Evolutionary conservation across 225 moss, liverwort and hornwort species (phyloP).

Genomic region (Anthoceros angustus): DNA sequence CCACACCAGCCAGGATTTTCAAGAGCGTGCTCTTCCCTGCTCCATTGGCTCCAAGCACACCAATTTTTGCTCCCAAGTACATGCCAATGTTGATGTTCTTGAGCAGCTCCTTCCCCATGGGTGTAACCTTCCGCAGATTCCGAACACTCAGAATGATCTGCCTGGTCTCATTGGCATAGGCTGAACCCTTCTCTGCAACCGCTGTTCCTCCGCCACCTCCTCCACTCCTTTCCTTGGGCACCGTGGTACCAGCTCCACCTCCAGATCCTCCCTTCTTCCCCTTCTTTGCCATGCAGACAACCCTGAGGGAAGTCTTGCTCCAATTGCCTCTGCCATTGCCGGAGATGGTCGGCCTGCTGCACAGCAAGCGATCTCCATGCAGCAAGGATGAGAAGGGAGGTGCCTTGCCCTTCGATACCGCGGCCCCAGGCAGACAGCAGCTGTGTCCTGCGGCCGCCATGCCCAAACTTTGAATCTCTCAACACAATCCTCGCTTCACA

Average conservation of each 20-base stretch:
- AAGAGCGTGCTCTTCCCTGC: conserved; percentile 73
- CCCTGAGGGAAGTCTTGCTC: conserved; percentile 4
- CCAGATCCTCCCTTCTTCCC: conserved; percentile 29
- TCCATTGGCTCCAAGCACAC: conserved; percentile 83
- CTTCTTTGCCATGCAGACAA: conserved; percentile 83
- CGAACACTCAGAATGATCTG: conserved; percentile 78
- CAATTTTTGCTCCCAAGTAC: conserved; percentile 96
- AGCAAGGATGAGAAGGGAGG: not conserved
- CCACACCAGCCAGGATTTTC: conserved; percentile 87
- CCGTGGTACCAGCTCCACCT: conserved; percentile 16
- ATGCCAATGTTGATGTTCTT: conserved; percentile 86
- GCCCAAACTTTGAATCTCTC: not conserved
- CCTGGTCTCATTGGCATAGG: conserved; percentile 78
- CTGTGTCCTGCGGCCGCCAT: not conserved
- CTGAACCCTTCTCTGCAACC: conserved; percentile 33
- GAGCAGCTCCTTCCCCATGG: conserved; percentile 71
- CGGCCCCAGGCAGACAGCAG: not conserved
- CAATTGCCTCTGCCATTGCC: not conserved
- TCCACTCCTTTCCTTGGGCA: conserved; percentile 40
- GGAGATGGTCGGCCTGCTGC: not conserved
- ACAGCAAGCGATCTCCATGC: not conserved
- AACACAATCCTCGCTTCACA: no score
- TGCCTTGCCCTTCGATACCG: not conserved
- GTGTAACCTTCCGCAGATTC: conserved; percentile 83
- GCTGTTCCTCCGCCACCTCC: conserved; percentile 23